Evolutionary conservation across 139 green algal genomes (phyloP).

Genomic region (Deuterostichococcus epilithicus): DNA sequence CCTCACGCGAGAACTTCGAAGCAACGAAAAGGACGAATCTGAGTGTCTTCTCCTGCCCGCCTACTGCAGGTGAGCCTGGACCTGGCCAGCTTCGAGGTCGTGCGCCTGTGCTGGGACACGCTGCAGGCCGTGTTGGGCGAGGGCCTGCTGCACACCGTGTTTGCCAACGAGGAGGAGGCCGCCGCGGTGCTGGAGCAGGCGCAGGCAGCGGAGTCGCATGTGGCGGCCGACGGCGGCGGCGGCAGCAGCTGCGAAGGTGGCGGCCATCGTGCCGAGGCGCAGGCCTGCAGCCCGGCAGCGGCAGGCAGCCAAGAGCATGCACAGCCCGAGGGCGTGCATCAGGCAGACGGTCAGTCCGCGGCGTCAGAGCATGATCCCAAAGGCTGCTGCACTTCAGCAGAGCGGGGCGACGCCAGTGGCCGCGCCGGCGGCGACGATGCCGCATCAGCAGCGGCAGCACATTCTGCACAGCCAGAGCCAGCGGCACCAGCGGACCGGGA

Average conservation of each 20-base stretch:
- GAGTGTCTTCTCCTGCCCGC: too few relatives aligned
- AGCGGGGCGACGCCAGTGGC: too few relatives aligned
- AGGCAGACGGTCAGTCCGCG: background rate
- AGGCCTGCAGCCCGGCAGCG: too few relatives aligned
- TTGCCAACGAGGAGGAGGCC: constrained; percentile 84
- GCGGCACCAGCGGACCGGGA: background rate
- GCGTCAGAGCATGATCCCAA: too few relatives aligned
- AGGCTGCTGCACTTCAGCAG: too few relatives aligned
- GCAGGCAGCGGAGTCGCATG: background rate
- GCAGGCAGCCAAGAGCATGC: too few relatives aligned
- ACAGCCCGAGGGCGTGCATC: background rate
- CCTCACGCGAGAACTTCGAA: constrained; percentile 21
- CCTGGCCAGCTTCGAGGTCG: constrained; percentile 80
- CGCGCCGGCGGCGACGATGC: too few relatives aligned
- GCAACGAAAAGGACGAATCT: too few relatives aligned
- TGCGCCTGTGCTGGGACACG: constrained; percentile 40
- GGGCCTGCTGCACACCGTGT: constrained; percentile 72
- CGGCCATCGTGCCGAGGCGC: too few relatives aligned
- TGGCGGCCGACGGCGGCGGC: too few relatives aligned
- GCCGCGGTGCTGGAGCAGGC: constrained; percentile 31
- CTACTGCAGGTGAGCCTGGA: constrained; percentile 66
- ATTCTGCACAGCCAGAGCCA: background rate
- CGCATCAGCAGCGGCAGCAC: background rate
- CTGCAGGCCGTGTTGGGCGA: constrained; percentile 44
- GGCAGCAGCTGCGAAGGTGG: too few relatives aligned